Conservation (phyloP, 371 early-diverging fungal species). For the Saksenaea oblongispora region DNA sequence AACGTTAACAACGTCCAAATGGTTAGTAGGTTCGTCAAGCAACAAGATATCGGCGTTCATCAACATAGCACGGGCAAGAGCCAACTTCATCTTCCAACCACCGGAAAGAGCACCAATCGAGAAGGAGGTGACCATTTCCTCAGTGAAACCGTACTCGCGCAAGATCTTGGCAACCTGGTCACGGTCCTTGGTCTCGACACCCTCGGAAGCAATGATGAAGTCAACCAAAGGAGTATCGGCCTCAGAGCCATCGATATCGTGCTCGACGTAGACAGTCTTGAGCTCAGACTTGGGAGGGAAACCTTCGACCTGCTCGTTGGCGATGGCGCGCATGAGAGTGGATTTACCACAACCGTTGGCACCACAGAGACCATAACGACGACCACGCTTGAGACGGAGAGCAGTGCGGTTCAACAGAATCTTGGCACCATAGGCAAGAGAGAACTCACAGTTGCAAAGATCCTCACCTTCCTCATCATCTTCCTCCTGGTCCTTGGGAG, state of each 20-base stretch:
- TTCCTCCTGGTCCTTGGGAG: conserved; percentile 49
- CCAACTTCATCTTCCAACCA: conserved; percentile 91
- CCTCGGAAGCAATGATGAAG: conserved; percentile 58
- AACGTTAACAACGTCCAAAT: conserved; percentile 82
- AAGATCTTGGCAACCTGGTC: conserved; percentile 60
- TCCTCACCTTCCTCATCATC: conserved; percentile 75
- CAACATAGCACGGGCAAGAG: conserved; percentile 81
- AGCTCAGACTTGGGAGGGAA: conserved; percentile 76
- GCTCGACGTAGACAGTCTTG: conserved; percentile 76
- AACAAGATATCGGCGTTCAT: conserved; percentile 83
- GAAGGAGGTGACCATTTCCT: conserved; percentile 60
- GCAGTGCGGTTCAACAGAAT: conserved; percentile 78
- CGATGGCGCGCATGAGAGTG: conserved; percentile 85
- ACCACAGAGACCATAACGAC: conserved; percentile 82
- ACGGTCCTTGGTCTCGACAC: conserved; percentile 53
- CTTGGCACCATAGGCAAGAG: conserved; percentile 83
- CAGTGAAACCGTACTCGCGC: conserved; percentile 68
- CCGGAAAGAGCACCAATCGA: conserved; percentile 79
- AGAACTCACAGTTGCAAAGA: conserved; percentile 80
- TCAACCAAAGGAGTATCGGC: conserved; percentile 68
- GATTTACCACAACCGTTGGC: conserved; percentile 88
- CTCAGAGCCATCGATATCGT: conserved; percentile 75
- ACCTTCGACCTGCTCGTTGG: conserved; percentile 72
- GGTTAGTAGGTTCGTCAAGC: conserved; percentile 93
- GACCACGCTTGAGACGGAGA: conserved; percentile 74